Percentiles rank a stretch among this genome's conserved stretches.
Conservation (phyloP, 176 grass and related monocot species). For the Eleusine indica region DNA sequence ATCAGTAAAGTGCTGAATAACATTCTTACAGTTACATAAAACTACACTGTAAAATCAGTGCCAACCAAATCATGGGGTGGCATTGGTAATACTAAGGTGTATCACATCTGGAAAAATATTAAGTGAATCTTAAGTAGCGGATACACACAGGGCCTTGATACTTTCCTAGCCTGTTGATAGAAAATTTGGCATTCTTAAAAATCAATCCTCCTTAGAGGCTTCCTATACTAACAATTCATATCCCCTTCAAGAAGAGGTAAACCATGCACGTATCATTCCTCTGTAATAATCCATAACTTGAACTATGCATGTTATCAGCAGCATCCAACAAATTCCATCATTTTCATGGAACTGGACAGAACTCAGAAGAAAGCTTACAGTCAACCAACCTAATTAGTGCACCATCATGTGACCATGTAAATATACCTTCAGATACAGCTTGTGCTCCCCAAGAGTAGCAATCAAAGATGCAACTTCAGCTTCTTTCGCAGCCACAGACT, state of each 20-base stretch:
- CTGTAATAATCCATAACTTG: conserved; percentile 11
- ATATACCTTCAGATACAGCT: conserved; percentile 67
- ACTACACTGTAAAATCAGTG: neutral
- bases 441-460: conserved; percentile 82
- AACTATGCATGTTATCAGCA: conserved; percentile 26
- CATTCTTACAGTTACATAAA: neutral
- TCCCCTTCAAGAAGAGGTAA: conserved; percentile 23
- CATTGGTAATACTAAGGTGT: conserved; percentile 9
- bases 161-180: neutral
- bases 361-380: neutral
- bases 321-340: conserved; percentile 18
- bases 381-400: conserved; percentile 43
- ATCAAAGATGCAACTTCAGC: conserved; percentile 84
- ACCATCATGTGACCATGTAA: conserved; percentile 44
- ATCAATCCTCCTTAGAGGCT: conserved; percentile 2
- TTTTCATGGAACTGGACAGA: conserved; percentile 18
- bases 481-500: conserved; percentile 84
- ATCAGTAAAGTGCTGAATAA: neutral
- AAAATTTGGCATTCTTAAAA: conserved; percentile 15
- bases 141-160: neutral
- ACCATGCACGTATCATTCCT: conserved; percentile 5
- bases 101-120: neutral
- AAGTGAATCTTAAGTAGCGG: neutral
- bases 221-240: conserved; percentile 19
- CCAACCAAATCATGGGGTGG: neutral